phyloP scores from a whole-genome alignment of 1,284 basidiomycete species.

The Ustilago nuda region DNA sequence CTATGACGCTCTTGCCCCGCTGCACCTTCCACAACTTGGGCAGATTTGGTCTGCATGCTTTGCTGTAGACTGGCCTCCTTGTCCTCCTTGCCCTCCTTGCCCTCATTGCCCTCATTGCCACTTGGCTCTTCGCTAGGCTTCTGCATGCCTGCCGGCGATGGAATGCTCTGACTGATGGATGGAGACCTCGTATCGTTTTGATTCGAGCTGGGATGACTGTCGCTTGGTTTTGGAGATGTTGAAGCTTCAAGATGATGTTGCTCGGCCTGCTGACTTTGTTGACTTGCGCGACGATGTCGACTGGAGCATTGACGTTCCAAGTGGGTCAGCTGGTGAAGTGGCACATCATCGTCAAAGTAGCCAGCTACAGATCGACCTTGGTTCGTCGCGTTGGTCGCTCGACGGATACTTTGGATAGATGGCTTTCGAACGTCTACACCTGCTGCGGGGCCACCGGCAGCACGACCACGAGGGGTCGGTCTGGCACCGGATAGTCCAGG shows the following conservation, averaged over 20 bases:
- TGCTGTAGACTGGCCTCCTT: not conserved
- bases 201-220: constrained; percentile 10
- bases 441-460: constrained; percentile 36
- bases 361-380: not conserved
- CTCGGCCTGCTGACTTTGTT: constrained; percentile 4
- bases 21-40: not conserved
- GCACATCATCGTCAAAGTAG: constrained; percentile 16
- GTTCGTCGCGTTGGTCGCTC: constrained; percentile 4
- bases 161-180: constrained; percentile 16
- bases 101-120: not conserved
- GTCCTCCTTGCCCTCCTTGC: not conserved
- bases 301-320: constrained; percentile 19
- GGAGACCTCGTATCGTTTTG: constrained; percentile 11
- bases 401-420: constrained; percentile 19
- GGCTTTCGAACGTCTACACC: constrained; percentile 26
- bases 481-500: constrained; percentile 33
- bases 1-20: constrained; percentile 1
- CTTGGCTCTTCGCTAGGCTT: not conserved
- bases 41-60: not conserved
- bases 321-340: constrained; percentile 4
- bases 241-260: constrained; percentile 13
- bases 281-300: constrained; percentile 1
- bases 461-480: constrained; percentile 18
- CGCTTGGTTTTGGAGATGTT: constrained; percentile 8
- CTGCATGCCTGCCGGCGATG: constrained; percentile 5